phyloP scores from a whole-genome alignment of 768 basidiomycete genomes.

The Termitomyces sp. region DNA sequence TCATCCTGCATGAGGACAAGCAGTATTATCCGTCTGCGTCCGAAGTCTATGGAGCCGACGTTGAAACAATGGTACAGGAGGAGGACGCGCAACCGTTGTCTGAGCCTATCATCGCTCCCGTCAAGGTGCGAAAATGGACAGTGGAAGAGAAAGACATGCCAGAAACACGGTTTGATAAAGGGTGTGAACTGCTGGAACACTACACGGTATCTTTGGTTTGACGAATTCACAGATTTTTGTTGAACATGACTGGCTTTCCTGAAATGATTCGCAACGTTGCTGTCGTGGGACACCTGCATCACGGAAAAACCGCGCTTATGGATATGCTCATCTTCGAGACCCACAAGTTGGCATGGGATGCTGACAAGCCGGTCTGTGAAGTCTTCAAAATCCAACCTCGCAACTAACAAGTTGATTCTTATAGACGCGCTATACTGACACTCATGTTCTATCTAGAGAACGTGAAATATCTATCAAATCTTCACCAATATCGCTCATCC shows the following conservation, averaged over 20 bases:
- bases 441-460: slow-evolving; percentile 83
- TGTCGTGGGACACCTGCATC: slow-evolving; percentile 94
- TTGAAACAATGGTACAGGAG: slow-evolving; percentile 96
- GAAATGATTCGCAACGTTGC: slow-evolving; percentile 97
- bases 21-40: slow-evolving; percentile 93
- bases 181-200: slow-evolving; percentile 47
- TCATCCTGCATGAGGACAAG: slow-evolving; percentile 94
- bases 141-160: slow-evolving; percentile 96
- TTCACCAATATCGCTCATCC: slow-evolving; percentile 90
- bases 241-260: slow-evolving; percentile 88
- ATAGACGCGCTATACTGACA: slow-evolving; percentile 94
- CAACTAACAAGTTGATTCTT: slow-evolving; percentile 6
- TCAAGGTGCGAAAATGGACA: slow-evolving; percentile 92
- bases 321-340: slow-evolving; percentile 98
- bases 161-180: slow-evolving; percentile 95
- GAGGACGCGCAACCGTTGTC: slow-evolving; percentile 95
- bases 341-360: slow-evolving; percentile 91
- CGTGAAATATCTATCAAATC: slow-evolving; percentile 96
- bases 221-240: slow-evolving; percentile 62
- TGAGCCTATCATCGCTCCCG: slow-evolving; percentile 92
- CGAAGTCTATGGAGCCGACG: slow-evolving; percentile 90
- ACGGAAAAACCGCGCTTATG: slow-evolving; percentile 95
- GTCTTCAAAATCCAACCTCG: background rate
- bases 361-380: slow-evolving; percentile 75
- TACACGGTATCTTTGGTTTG: slow-evolving; percentile 3